Evolutionary conservation across 257 asterid species (phyloP), one percentile per base, ranked within the genome.

Genomic region (Perilla frutescens): DNA sequence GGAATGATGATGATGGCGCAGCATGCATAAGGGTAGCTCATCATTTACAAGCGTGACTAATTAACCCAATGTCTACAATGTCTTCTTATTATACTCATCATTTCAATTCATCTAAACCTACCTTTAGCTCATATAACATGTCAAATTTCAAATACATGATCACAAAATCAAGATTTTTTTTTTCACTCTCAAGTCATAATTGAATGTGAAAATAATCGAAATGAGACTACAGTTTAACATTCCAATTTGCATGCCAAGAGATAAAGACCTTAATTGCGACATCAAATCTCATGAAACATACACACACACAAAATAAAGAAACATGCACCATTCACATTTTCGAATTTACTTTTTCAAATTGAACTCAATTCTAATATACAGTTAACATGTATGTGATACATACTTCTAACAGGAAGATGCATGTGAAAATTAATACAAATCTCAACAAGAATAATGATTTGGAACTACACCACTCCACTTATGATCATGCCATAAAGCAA

Each of bases 11-110:
- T 67, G 66, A 53, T 56, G 55, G 49, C 31, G 55, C 44, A 41
- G 56, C 58, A 56, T 43, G 32, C 72, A 73, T 68, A 62, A 76
- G 62, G 73, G 15, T 68, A 65, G 48, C 48, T 62, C 79, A 81
- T 84, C 66, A 81, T 79, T 81, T 61, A 56, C 53, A 70, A 76
- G 86, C 84, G 81, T 81, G 84, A 67, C 70, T 3, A n/a, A n/a
- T n/a, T n/a, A 20, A 37, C 61, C 53, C 26, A 20, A 20, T 61
- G 56, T 70, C 49, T 40, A 4, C 45, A 79, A 76, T 76, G 67
- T 72, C 68, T 31, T 62, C 77, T 10, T 66, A 47, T 77, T 74
- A 31, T 54, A 12, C 55, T 72, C 62, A 61, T 68, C 72, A 55
- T 48, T 29, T 7, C 68, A 55, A 48, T 31, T 62, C 4, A 29